These are phyloP conservation scores for Sorghum bicolor DNA, from an alignment of 176 grass and related monocot species.

Conservation along the genomic window DNA sequence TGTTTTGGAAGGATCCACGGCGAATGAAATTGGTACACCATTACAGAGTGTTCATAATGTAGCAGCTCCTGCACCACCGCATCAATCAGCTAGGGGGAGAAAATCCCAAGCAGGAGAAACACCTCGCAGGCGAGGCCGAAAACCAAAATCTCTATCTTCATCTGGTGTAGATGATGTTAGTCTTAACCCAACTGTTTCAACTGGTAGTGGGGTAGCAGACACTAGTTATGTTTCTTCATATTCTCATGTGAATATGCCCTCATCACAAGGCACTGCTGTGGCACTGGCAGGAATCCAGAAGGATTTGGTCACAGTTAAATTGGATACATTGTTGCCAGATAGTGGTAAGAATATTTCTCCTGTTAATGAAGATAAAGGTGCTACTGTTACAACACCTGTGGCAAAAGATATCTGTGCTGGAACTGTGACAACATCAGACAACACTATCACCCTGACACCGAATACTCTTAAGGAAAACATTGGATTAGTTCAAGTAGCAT, in stretches of 20 bases:
- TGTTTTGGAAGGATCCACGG: slow-evolving; percentile 28
- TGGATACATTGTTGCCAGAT: slow-evolving; percentile 34
- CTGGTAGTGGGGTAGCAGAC: slow-evolving; percentile 30
- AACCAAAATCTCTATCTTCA: slow-evolving; percentile 47
- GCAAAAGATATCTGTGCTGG: slow-evolving; percentile 32
- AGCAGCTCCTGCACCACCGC: slow-evolving; percentile 21
- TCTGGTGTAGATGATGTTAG: slow-evolving; percentile 30
- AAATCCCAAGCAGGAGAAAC: slow-evolving; percentile 54
- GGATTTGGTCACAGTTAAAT: slow-evolving; percentile 38
- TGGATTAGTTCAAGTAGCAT: slow-evolving; percentile 39
- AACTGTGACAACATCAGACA: slow-evolving; percentile 29
- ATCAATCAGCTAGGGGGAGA: slow-evolving; percentile 50
- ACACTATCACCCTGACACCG: slow-evolving; percentile 27
- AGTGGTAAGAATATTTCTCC: slow-evolving; percentile 26
- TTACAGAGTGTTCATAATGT: slow-evolving; percentile 24
- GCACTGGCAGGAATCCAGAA: slow-evolving; percentile 33
- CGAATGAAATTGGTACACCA: slow-evolving; percentile 12
- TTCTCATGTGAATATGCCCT: slow-evolving; percentile 38
- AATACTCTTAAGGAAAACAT: slow-evolving; percentile 37
- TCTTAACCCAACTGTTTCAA: slow-evolving; percentile 30
- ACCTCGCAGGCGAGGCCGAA: slow-evolving; percentile 66
- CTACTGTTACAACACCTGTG: slow-evolving; percentile 23
- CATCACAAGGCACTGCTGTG: slow-evolving; percentile 19
- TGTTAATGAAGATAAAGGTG: slow-evolving; percentile 33
- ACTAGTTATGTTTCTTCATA: slow-evolving; percentile 38